Percentiles rank a stretch among this genome's conserved stretches.
These are phyloP conservation scores for Leccinum variicolor DNA, from an alignment of 768 basidiomycete genomes.

Conservation along the genomic window DNA sequence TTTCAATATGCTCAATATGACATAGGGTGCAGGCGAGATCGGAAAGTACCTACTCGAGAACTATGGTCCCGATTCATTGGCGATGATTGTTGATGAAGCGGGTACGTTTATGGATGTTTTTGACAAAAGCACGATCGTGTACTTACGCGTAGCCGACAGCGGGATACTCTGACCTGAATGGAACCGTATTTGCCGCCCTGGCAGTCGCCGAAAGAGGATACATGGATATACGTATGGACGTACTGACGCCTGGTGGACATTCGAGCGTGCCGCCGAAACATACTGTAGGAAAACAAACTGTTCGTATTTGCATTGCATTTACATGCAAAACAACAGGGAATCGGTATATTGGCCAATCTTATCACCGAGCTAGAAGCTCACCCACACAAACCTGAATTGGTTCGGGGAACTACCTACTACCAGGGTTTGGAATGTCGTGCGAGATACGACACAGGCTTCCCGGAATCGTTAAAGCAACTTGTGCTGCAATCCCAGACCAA, in stretches of 20 bases:
- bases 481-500: constrained; percentile 20
- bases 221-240: constrained; percentile 39
- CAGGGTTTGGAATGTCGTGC: constrained; percentile 40
- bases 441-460: constrained; percentile 37
- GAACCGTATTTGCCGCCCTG: constrained; percentile 31
- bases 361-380: constrained; percentile 46
- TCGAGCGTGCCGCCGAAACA: constrained; percentile 51
- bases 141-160: constrained; percentile 18
- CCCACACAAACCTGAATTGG: constrained; percentile 35
- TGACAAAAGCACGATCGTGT: not conserved
- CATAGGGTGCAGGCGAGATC: constrained; percentile 43
- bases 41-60: constrained; percentile 36
- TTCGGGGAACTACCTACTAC: constrained; percentile 26
- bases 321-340: constrained; percentile 25
- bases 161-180: constrained; percentile 27
- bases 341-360: constrained; percentile 50
- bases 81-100: constrained; percentile 61
- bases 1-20: not conserved
- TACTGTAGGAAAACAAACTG: constrained; percentile 35
- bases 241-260: constrained; percentile 50
- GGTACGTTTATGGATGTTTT: constrained; percentile 25
- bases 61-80: constrained; percentile 49
- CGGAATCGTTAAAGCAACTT: constrained; percentile 18
- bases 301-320: not conserved
- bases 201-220: constrained; percentile 42